Evolutionary conservation across 768 basidiomycete species (phyloP).

Genomic region (Chalciporus pseudorubinellus): DNA sequence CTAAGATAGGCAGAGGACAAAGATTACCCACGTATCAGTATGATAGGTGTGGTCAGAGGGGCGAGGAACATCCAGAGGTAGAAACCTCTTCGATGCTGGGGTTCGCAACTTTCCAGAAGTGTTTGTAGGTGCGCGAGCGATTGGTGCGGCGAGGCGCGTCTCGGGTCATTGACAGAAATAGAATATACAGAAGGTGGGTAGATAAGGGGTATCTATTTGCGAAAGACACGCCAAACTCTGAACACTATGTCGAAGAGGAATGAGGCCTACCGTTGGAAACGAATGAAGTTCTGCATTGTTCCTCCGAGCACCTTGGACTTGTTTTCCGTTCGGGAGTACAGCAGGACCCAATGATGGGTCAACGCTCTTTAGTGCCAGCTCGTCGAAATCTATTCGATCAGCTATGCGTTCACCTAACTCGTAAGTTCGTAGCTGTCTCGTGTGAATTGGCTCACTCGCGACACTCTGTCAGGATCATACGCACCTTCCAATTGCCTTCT

Average conservation of each 20-base stretch:
- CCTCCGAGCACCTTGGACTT: slow-evolving; percentile 14
- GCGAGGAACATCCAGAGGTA: slow-evolving; percentile 62
- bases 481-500: slow-evolving; percentile 71
- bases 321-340: slow-evolving; percentile 28
- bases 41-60: slow-evolving; percentile 74
- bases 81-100: slow-evolving; percentile 65
- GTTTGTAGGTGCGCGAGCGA: slow-evolving; percentile 46
- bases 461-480: slow-evolving; percentile 19
- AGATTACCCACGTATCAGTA: slow-evolving; percentile 63
- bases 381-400: slow-evolving; percentile 78
- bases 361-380: slow-evolving; percentile 68
- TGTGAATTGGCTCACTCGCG: slow-evolving; percentile 7
- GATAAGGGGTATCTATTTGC: slow-evolving; percentile 49
- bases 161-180: slow-evolving; percentile 30
- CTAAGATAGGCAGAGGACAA: background rate
- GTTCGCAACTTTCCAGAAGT: slow-evolving; percentile 53
- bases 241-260: background rate
- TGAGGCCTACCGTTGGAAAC: slow-evolving; percentile 12
- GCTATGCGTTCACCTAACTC: slow-evolving; percentile 64
- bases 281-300: slow-evolving; percentile 3
- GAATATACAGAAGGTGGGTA: slow-evolving; percentile 54
- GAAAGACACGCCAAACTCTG: background rate
- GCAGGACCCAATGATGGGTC: slow-evolving; percentile 69
- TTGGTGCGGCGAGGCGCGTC: slow-evolving; percentile 29
- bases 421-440: slow-evolving; percentile 54